Base-by-base conservation (phyloP, 2,329 filamentous ascomycete species). In the Metarhizium brunneum region DNA sequence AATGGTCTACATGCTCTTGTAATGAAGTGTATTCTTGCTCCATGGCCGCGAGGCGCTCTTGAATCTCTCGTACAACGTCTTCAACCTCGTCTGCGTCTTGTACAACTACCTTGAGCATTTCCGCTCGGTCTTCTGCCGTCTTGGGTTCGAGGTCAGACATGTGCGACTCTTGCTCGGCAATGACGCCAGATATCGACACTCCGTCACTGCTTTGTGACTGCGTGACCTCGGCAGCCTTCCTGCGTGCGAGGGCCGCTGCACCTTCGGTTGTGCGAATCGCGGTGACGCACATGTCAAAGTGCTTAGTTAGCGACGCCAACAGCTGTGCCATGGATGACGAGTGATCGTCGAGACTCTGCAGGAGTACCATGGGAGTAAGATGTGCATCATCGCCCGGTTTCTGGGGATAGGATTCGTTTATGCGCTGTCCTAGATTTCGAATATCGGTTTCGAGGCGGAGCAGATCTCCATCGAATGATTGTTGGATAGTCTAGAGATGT, bases 251-350 rank as follows among this genome's bases (percentile, higher is more conserved):
- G 5, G 84, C 86, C 13, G 84, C 84, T 5, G 86, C 88, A 35
- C 87, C 88, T 72, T 96, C 91, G 3, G 92, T 96, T 52, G 92
- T 90, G 57, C 91, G 88, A 47, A 96, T 86, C 1, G 92, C 92
- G 1, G 87, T 92, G 14, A 95, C 89, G 69, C 92, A 96, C 60
- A 95, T 83, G 69, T 97, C 92, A 67, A 96, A 96, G 71, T 97
- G 92, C 30, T 81, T 83, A 7, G 90, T 91, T 4, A 97, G 76
- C 1, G 87, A 90, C 56, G 90, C 82, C 2, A 97, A 81, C 5
- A 90, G 79, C 56, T 86, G 79, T 5, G 92, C 92, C 84, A 95
- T 92, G 63, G 86, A 84, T 59, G 88, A 85, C 0, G 92, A 92
- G 62, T 92, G 85, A 14, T 77, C 77, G 60, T 92, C 84, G 40